Evolutionary conservation across 2,329 filamentous ascomycete species (phyloP), one percentile per base, ranked within the genome.

Genomic region (Cercospora sojina): DNA sequence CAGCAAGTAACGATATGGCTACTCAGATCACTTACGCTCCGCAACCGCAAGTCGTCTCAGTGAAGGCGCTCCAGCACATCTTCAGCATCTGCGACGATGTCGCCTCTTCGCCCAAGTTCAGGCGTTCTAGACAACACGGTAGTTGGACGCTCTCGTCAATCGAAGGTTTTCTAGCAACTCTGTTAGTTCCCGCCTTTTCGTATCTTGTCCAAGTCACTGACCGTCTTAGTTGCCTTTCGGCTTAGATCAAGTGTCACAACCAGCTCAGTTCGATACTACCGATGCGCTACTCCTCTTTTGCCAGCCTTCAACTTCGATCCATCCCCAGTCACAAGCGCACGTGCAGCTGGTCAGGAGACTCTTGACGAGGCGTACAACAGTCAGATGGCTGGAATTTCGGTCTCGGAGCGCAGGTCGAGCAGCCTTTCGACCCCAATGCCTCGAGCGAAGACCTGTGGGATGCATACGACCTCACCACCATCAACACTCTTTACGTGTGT

Each of bases 1-100:
- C 64, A 64, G 53, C 31, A 64, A 66, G 60, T 66, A 66, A 66
- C 60, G 63, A 70, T 3, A 72, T 63, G 47, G 66, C 69, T 61
- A 71, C 64, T 20, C 71, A 70, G 18, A 63, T 68, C 12, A 70
- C 63, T 47, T 27, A 43, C n/a, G 20, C n/a, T 38, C 56, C 31
- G 56, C 63, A 59, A 47, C 18, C 57, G 56, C 63, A 59, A 53
- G 18, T 47, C 47, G 25, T 41, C 60, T 35, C 20, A 29, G 41
- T 27, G 57, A 49, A 53, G 65, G 57, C 61, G 57, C 61, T 67
- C 56, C 65, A 43, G 61, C 62, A 64, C 53, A 47, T 67, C 62
- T 67, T 64, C 62, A 32, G 18, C 58, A 64, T 67, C 58, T 64
- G 49, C 65, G 65, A 67, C 58, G 18, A 61, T 61, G 60, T 64